Base-by-base conservation (phyloP, 2,329 filamentous ascomycete species). In the Fusarium sp. region DNA sequence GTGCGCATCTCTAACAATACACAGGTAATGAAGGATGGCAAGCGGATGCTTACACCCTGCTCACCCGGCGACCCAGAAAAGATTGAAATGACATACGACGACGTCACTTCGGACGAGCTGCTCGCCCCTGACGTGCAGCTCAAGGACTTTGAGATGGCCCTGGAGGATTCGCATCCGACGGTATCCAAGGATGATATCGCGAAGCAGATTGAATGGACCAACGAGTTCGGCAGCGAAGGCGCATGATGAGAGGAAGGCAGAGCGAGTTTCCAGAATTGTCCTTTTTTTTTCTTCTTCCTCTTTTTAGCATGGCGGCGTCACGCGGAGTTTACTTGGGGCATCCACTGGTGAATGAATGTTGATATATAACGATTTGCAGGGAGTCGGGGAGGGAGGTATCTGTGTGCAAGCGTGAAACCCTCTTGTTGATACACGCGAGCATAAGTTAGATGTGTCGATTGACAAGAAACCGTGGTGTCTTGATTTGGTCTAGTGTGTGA, bases 181-280 rank as follows among this genome's bases (percentile, higher is more conserved):
- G 97, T 99, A 63, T 97, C 95, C 62, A 88, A 90, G 60, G 95
- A 95, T 60, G 97, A 99, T 81, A 88, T 99, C 54, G 89, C 91
- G 76, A 89, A 90, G 79, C 98, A 96, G 82, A 88, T 93, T 56
- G 95, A 98, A 52, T 99, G 97, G 97, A 99, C 97, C 11, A 90
- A 93, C 79, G 95, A 98, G 85, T 98, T 98, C 84, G 96, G 96
- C 66, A 97, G 95, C 81, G 96, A 98, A 82, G 96, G 96, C 20
- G 87, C 87, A 76, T 89, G 76, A 81, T 56, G 69, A 12, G 27
- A 37, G 62, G 56, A 6, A 63, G 40, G 22, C 37, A 65, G 20
- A 54, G 73, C 66, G 71, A 72, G 71, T 73, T 73, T 73, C 63
- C 70, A 71, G 72, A 70, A 71, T 75, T 75, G 68, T 75, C 54